phyloP scores from a whole-genome alignment of 768 basidiomycete species.

The Naganishia friedmannii region DNA sequence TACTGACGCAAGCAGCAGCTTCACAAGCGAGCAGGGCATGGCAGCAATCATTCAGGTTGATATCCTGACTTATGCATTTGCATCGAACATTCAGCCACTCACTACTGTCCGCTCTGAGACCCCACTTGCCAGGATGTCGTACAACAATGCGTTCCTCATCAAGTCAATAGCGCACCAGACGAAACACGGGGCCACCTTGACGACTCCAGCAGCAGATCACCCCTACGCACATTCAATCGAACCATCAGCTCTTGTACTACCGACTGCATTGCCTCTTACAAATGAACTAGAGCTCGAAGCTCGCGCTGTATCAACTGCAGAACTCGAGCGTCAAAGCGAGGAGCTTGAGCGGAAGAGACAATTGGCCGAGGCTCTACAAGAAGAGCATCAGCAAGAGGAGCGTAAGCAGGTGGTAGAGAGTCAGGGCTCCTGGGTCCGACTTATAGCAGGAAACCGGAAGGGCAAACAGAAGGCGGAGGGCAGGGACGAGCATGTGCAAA shows the following conservation, averaged over 20 bases:
- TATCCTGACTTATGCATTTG: too few species aligned
- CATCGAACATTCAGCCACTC: background rate
- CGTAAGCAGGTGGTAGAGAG: constrained; percentile 26
- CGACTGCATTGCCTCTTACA: constrained; percentile 32
- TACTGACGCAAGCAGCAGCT: too few species aligned
- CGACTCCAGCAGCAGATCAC: background rate
- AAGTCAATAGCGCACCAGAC: constrained; percentile 10
- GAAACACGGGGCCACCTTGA: background rate
- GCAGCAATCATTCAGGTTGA: too few species aligned
- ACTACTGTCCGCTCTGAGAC: background rate
- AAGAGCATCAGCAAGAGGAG: constrained; percentile 42
- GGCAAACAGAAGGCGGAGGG: constrained; percentile 32
- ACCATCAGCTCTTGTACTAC: constrained; percentile 6
- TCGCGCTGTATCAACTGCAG: constrained; percentile 39
- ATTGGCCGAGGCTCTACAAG: constrained; percentile 46
- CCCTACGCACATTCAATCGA: constrained; percentile 8
- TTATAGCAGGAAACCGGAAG: constrained; percentile 28
- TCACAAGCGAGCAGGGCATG: too few species aligned
- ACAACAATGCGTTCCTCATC: constrained; percentile 28
- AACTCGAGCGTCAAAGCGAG: constrained; percentile 40
- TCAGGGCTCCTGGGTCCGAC: constrained; percentile 28
- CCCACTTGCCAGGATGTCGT: background rate
- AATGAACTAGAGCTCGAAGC: constrained; percentile 37
- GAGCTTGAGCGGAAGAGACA: constrained; percentile 38
- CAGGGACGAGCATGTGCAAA: constrained; percentile 17